phyloP scores from a whole-genome alignment of 2,329 filamentous ascomycete species.

The Didymella keratinophila region DNA sequence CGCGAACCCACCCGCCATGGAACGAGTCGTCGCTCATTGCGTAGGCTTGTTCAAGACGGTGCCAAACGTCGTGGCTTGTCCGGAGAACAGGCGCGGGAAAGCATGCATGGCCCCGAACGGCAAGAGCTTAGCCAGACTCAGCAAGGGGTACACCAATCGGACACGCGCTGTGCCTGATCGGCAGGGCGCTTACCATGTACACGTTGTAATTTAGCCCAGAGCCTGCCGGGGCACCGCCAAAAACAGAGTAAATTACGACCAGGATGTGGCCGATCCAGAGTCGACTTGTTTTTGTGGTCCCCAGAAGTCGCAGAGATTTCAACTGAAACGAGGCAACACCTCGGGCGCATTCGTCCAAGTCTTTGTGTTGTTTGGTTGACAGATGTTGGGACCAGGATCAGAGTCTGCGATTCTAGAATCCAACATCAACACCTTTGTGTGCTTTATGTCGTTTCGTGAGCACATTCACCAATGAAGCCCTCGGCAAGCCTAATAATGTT shows the following conservation, averaged over 20 bases:
- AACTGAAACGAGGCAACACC: constrained; percentile 26
- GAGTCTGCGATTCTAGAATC: constrained; percentile 18
- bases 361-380: constrained; percentile 18
- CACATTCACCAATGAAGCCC: constrained; percentile 29
- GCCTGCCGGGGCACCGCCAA: constrained; percentile 28
- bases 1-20: constrained; percentile 39
- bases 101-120: constrained; percentile 33
- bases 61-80: constrained; percentile 46
- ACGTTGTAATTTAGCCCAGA: constrained; percentile 36
- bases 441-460: constrained; percentile 3
- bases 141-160: constrained; percentile 42
- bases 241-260: constrained; percentile 44
- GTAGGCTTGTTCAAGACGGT: constrained; percentile 41
- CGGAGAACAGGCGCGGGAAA: constrained; percentile 38
- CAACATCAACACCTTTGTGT: constrained; percentile 4
- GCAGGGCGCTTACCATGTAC: constrained; percentile 30
- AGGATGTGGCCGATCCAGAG: constrained; percentile 29
- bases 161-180: constrained; percentile 44
- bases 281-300: constrained; percentile 21
- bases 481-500: constrained; percentile 37
- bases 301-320: constrained; percentile 33
- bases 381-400: constrained; percentile 11
- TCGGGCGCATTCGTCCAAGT: constrained; percentile 23
- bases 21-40: constrained; percentile 47
- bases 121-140: constrained; percentile 27